Conservation (phyloP, 371 early-diverging fungal species). For the Mortierella sp. region DNA sequence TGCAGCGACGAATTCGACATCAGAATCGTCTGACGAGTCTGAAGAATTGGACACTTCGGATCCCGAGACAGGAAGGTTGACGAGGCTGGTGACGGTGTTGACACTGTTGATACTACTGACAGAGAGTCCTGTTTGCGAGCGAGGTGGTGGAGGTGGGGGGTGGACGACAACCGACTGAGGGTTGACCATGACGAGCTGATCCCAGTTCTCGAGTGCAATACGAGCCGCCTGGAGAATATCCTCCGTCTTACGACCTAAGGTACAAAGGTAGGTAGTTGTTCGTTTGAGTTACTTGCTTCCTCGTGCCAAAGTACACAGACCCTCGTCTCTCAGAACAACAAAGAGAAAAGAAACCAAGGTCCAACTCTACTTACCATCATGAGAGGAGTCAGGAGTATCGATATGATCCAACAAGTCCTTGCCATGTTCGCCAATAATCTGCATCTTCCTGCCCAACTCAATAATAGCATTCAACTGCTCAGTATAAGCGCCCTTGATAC, state of each 20-base stretch:
- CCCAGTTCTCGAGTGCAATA: constrained; percentile 51
- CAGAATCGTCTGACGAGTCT: constrained; percentile 33
- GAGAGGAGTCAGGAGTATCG: constrained; percentile 24
- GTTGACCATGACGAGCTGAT: constrained; percentile 39
- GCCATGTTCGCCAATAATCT: constrained; percentile 57
- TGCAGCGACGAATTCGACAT: constrained; percentile 42
- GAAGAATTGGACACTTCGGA: constrained; percentile 15
- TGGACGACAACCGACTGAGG: constrained; percentile 43
- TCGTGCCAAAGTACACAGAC: background rate
- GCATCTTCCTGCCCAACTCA: constrained; percentile 54
- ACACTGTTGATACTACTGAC: constrained; percentile 22
- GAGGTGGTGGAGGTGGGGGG: constrained; percentile 41
- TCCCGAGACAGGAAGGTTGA: constrained; percentile 30
- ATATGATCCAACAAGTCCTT: constrained; percentile 47
- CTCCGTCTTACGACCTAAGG: constrained; percentile 46
- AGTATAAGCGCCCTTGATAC: constrained; percentile 53
- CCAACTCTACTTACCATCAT: constrained; percentile 27
- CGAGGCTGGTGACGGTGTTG: constrained; percentile 16
- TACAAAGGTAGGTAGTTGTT: background rate
- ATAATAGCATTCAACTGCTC: constrained; percentile 48
- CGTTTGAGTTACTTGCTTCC: background rate
- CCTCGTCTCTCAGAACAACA: background rate
- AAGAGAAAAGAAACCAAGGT: background rate
- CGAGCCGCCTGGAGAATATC: constrained; percentile 53
- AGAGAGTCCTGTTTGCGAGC: constrained; percentile 20